Base-by-base conservation (phyloP, 305 asterid genomes). In the Fraxinus ornus region DNA sequence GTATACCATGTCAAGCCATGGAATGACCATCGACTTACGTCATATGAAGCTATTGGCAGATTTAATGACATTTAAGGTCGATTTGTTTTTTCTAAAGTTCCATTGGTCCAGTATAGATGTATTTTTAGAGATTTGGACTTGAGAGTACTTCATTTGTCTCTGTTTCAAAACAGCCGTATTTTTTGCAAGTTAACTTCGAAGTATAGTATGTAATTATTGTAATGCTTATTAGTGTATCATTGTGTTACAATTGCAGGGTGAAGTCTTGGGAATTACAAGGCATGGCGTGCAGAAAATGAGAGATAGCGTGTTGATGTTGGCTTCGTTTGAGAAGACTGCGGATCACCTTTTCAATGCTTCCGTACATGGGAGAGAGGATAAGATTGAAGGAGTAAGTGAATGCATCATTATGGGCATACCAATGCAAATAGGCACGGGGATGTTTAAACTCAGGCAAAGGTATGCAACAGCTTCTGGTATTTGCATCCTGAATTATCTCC, bases 11-110 rank as follows among this genome's bases (percentile, higher is more conserved):
- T 86, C 91, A 73, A 88, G 88, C 78, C 93, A 95, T 81, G 96
- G 96, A 80, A 94, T 94, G 96, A 89, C 93, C 76, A 94, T 95
- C 52, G 98, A 95, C 91, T 85, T 85, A 41, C 96, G 99, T 35
- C 99, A 95, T 87, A 93, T 95, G 99, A 94, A 91, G 97, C 97
- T 95, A 85, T 93, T 95, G 62, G 98, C 97, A 68, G 99, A 95
- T 87, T 64, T 92, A 44, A 95, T 95, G 99, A 94, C 99, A 82
- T 94, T 79, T 83, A 95, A 92, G 96, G 98, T 95, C 19, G 75
- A 84, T 81, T 77, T 80, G 19, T 10, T 68, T 68, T 33, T 68
- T 26, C 37, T 26, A 13, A 68, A 22, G 33, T 26, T 10, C 39
- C 75, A 68, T 10, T 0, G 36, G 39, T 68, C 70, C 19, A 68